phyloP scores from a whole-genome alignment of 352 stramenopile genomes.

The Pythium aquatile region DNA sequence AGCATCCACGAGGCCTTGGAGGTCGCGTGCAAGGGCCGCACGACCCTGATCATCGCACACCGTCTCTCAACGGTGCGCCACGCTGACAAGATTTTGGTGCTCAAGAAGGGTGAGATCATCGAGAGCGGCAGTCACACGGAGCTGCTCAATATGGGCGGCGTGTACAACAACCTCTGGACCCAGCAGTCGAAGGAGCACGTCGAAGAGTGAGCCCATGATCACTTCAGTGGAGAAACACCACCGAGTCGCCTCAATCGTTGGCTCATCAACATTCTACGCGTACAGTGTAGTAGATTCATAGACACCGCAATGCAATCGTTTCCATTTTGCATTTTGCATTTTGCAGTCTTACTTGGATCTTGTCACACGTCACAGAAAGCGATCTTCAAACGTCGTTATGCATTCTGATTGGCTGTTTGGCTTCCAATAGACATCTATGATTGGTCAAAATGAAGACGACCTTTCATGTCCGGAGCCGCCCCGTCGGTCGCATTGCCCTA shows the following conservation, averaged over 20 bases:
- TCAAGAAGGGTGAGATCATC: constrained; percentile 51
- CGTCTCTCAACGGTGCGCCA: constrained; percentile 77
- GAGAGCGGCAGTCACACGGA: constrained; percentile 48
- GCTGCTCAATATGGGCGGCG: constrained; percentile 40
- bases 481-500: background rate
- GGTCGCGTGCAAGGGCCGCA: constrained; percentile 48
- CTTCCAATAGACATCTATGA: background rate
- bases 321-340: background rate
- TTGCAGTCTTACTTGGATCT: background rate
- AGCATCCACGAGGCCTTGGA: constrained; percentile 66
- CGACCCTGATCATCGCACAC: constrained; percentile 79
- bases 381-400: background rate
- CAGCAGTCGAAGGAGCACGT: constrained; percentile 25
- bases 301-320: too few relatives aligned
- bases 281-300: too few relatives aligned
- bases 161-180: constrained; percentile 25
- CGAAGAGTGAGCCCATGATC: background rate
- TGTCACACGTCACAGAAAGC: constrained; percentile 1
- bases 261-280: too few relatives aligned
- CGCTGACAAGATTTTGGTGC: constrained; percentile 66
- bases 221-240: background rate
- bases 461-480: background rate
- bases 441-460: constrained; percentile 5
- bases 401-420: background rate
- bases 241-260: too few relatives aligned